These are phyloP conservation scores for Sporothrix mexicana DNA, from an alignment of 2,329 filamentous ascomycete genomes.

Conservation along the genomic window DNA sequence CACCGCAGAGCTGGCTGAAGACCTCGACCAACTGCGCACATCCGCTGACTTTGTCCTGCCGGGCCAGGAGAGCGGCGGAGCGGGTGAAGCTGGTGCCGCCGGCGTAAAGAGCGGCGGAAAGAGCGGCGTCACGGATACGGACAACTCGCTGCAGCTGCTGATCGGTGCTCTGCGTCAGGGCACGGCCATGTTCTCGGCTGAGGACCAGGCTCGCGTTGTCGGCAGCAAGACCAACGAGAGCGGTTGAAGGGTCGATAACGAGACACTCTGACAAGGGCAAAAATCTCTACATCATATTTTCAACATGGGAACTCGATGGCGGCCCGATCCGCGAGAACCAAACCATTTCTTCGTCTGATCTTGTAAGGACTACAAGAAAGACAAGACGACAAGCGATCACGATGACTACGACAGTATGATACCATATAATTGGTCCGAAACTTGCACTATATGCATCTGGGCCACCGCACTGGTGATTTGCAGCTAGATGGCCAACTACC, in stretches of 20 bases:
- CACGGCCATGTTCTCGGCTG: slow-evolving; percentile 61
- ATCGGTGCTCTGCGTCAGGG: slow-evolving; percentile 73
- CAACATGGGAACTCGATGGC: background rate
- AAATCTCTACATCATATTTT: background rate
- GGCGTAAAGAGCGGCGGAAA: slow-evolving; percentile 11
- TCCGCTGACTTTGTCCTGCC: slow-evolving; percentile 71
- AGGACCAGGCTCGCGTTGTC: slow-evolving; percentile 49
- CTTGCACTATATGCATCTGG: background rate
- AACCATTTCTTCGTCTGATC: background rate
- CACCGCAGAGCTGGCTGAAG: slow-evolving; percentile 74
- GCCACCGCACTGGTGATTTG: background rate
- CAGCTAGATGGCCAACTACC: no score
- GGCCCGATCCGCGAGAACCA: background rate
- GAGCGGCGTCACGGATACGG: slow-evolving; percentile 50
- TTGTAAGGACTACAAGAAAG: background rate
- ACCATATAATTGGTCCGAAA: no score
- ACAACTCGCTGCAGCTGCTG: slow-evolving; percentile 56
- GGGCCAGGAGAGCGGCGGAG: slow-evolving; percentile 63
- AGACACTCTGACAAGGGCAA: background rate
- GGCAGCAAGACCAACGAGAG: slow-evolving; percentile 1
- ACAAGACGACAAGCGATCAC: background rate
- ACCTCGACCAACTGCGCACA: slow-evolving; percentile 71
- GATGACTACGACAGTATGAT: background rate
- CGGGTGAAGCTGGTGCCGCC: slow-evolving; percentile 57
- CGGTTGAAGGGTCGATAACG: background rate